Evolutionary conservation across 2,329 filamentous ascomycete species (phyloP).

Genomic region (Pseudogymnoascus sp.): DNA sequence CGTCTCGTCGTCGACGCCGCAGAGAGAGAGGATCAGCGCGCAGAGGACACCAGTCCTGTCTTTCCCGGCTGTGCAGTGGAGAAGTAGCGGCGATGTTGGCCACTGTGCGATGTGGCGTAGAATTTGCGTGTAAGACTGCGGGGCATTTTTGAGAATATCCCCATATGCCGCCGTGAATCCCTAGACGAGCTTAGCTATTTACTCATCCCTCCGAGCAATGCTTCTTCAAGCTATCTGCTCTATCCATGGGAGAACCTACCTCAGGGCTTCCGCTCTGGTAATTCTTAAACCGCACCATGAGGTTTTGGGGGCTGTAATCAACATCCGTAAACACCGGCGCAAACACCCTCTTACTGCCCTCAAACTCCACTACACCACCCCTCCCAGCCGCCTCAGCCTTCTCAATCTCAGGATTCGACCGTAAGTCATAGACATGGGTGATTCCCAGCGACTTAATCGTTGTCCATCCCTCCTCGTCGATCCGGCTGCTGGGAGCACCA

Average conservation of each 20-base stretch:
- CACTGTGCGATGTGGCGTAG: conserved; percentile 28
- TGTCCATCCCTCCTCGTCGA: not conserved
- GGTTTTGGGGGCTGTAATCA: conserved; percentile 54
- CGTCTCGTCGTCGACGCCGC: conserved; percentile 48
- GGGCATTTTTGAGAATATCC: conserved; percentile 49
- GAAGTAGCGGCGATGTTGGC: conserved; percentile 44
- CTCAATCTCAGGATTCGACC: conserved; percentile 52
- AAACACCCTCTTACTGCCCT: conserved; percentile 48
- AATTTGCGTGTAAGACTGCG: conserved; percentile 49
- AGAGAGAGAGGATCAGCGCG: conserved; percentile 56
- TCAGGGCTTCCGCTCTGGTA: conserved; percentile 48
- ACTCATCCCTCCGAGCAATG: not conserved
- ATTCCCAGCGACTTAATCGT: conserved; percentile 42
- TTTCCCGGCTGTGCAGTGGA: conserved; percentile 73
- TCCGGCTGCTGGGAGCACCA: conserved; percentile 46
- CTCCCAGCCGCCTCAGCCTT: conserved; percentile 30
- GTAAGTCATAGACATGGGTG: conserved; percentile 62
- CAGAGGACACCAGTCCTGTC: conserved; percentile 66
- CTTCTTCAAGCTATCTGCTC: not conserved
- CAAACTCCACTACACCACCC: conserved; percentile 37
- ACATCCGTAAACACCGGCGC: conserved; percentile 55
- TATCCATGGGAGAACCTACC: conserved; percentile 25
- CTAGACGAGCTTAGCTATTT: conserved; percentile 21
- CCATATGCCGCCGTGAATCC: conserved; percentile 59
- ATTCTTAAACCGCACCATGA: conserved; percentile 52